Evolutionary conservation across 176 grass and related monocot species (phyloP), one percentile per base, ranked within the genome.

Genomic region (Oryza longistaminata): DNA sequence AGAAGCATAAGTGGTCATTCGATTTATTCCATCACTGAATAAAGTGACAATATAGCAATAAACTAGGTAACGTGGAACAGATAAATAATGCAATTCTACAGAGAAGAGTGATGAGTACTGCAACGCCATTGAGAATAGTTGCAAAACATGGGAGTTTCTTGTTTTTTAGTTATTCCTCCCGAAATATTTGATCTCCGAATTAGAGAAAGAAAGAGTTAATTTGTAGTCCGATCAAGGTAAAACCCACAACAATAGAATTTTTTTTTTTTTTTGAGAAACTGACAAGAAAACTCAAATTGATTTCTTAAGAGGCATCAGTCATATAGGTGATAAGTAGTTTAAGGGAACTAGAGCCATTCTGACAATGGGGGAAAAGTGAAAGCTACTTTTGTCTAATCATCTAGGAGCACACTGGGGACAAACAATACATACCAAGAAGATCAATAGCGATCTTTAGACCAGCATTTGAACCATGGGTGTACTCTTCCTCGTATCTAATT

Each of bases 381-480:
- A 31, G 6, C 5, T 79, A 45, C 10, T 71, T 3, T 24, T 45
- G 19, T 31, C 39, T 16, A 62, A 27, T 11, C 9, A 70, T 61
- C 68, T 33, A 75, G 8, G n/a, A 61, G 9, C 15, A 37, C 29
- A 66, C 9, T 75, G 73, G 84, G 40, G 7, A 82, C 37, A 70
- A 78, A 66, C 24, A 62, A 75, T 82, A 22, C 78, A 77, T 94
- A 98, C 96, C 93, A 26, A 89, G 92, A 46, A 98, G 93, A 89
- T 98, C 96, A 62, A 98, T 95, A 71, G 96, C 89, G 81, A 98
- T 98, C 75, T 98, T 96, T 81, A 98, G 87, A 29, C 96, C 96
- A 85, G 93, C 90, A 91, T 98, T 98, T 86, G 96, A 90, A 73
- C 96, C 96, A 85, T 98, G 96, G 3, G 68, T 83, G 67, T 91